Base-by-base conservation (phyloP, 768 basidiomycete species). In the Leccinum subtestaceum region DNA sequence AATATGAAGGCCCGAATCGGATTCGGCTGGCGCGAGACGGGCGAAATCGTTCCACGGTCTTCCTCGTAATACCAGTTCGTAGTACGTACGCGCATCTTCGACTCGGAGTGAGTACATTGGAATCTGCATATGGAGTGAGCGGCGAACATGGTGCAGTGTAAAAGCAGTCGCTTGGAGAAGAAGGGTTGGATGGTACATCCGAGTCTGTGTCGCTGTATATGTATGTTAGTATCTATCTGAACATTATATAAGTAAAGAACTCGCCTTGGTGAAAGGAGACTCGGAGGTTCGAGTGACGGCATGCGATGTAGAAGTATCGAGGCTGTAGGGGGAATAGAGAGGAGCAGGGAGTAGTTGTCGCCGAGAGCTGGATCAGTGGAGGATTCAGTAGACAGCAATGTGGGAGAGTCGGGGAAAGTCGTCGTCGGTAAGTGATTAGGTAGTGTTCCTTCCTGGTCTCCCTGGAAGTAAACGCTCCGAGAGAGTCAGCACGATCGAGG, bases 311-410 rank as follows among this genome's bases (percentile, higher is more conserved):
- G 36, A 38, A 5, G 36, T 0, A 5, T 17, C 12, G 36, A 15
- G 36, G 36, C 15, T 17, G 36, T 12, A 15, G 36, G 36, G 15
- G 36, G 36, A 3, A 7, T 17, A 17, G 36, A 17, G 6, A 17
- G 15, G 36, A 7, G 36, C 15, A 15, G 13, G 36, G 15, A 27
- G 27, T 1, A 68, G 38, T 63, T 36, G 60, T 70, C 69, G 29
- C 52, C 17, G 2, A 17, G 36, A 38, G 23, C 17, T 27, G 27
- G 27, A 27, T 27, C 27, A 27, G 27, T 8, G 27, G 27, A 27
- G 27, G 7, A 27, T 27, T 7, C 27, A 27, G 27, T 27, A 27
- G 27, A 27, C 27, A 27, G 7, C 27, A 27, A 27, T 27, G 27
- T 27, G 0, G 6, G 7, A 27, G 27, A 27, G 8, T n/a, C 0